These are phyloP conservation scores for Alnus rubra DNA, from an alignment of 306 rosid genomes.

Conservation along the genomic window DNA sequence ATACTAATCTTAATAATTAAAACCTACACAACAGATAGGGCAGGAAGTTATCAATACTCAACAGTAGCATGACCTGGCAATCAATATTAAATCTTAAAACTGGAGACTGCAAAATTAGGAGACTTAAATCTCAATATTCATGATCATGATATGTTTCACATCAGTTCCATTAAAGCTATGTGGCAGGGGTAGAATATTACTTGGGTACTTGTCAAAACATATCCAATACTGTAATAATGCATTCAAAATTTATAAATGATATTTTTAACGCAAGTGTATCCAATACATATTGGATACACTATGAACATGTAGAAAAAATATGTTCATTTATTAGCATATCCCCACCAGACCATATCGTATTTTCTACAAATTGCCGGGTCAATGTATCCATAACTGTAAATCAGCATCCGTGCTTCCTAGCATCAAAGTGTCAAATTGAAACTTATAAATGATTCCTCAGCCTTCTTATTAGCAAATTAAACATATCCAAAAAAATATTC, in stretches of 20 bases:
- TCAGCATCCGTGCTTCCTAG: neutral
- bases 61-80: neutral
- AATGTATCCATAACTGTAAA: neutral
- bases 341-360: neutral
- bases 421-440: neutral
- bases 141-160: neutral
- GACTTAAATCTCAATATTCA: neutral
- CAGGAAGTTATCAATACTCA: constrained; percentile 12
- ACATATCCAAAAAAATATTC: neutral
- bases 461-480: neutral
- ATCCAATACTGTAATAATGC: neutral
- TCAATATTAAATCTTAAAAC: neutral
- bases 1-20: neutral
- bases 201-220: too few relatives aligned
- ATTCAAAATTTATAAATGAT: neutral
- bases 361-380: neutral
- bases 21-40: constrained; percentile 7
- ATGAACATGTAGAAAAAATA: too few relatives aligned
- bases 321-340: neutral
- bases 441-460: neutral
- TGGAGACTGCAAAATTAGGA: neutral
- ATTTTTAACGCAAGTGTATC: too few relatives aligned
- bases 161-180: neutral
- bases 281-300: too few relatives aligned
- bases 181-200: neutral